These are phyloP conservation scores for Pestalotiopsis sp. DNA, from an alignment of 2,329 filamentous ascomycete genomes.

Conservation along the genomic window DNA sequence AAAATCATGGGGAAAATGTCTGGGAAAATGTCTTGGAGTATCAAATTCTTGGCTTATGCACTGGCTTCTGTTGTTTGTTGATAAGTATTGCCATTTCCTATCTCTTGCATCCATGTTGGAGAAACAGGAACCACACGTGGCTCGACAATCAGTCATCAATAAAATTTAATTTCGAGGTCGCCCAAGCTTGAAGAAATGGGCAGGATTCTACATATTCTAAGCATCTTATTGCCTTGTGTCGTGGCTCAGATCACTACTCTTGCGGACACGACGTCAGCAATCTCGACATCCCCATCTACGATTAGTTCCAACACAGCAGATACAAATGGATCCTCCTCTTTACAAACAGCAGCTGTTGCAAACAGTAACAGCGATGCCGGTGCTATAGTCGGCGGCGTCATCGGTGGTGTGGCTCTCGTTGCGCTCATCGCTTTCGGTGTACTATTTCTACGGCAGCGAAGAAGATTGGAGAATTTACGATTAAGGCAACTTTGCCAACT, in stretches of 20 bases:
- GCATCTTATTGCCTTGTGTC: not conserved
- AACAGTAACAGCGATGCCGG: not conserved
- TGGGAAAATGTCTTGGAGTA: too few relatives aligned
- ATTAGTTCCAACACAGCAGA: not conserved
- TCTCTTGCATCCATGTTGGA: too few relatives aligned
- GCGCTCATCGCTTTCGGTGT: slow-evolving; percentile 15
- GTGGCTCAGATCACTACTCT: slow-evolving; percentile 15
- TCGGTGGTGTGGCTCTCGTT: slow-evolving; percentile 19
- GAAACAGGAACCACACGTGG: too few relatives aligned
- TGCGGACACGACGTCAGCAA: slow-evolving; percentile 9
- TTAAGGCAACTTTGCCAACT: not conserved
- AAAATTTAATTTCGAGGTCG: too few relatives aligned
- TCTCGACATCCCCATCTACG: not conserved
- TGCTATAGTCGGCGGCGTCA: slow-evolving; percentile 19
- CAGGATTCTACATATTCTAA: not conserved
- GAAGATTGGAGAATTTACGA: not conserved
- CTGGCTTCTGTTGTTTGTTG: too few relatives aligned
- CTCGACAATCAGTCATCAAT: too few relatives aligned
- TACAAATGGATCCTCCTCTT: not conserved
- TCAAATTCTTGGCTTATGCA: too few relatives aligned
- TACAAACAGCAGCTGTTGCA: not conserved
- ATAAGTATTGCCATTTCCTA: too few relatives aligned
- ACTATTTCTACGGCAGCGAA: slow-evolving; percentile 13
- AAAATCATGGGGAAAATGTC: not conserved
- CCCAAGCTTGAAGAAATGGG: not conserved